phyloP scores from a whole-genome alignment of 768 basidiomycete species.

The Boletellus ananas region DNA sequence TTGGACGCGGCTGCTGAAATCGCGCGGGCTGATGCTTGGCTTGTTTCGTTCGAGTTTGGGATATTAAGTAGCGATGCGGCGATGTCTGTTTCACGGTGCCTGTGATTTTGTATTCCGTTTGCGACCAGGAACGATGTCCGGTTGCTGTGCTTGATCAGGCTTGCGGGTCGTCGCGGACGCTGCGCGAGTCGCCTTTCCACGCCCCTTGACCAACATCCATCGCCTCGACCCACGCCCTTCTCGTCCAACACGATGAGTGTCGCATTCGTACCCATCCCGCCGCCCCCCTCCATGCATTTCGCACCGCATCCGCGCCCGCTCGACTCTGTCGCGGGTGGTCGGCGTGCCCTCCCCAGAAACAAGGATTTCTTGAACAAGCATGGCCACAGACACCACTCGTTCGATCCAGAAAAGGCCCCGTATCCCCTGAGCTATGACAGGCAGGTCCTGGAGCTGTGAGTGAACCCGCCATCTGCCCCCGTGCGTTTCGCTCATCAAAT shows the following conservation, averaged over 20 bases:
- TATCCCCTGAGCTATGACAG: conserved; percentile 74
- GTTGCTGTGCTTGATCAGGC: conserved; percentile 3
- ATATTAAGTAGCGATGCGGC: conserved; percentile 12
- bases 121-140: conserved; percentile 1
- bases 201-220: conserved; percentile 1
- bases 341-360: conserved; percentile 31
- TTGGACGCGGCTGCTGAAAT: conserved; percentile 40
- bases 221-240: conserved; percentile 9
- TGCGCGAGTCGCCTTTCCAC: conserved; percentile 11
- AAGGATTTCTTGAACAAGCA: conserved; percentile 61
- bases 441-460: conserved; percentile 65
- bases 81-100: conserved; percentile 13
- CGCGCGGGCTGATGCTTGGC: conserved; percentile 28
- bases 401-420: conserved; percentile 72
- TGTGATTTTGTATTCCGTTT: neutral
- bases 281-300: conserved; percentile 24
- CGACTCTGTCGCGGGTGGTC: conserved; percentile 23
- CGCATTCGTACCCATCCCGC: conserved; percentile 9
- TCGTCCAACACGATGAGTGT: conserved; percentile 4
- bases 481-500: conserved; percentile 4
- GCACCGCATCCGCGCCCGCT: conserved; percentile 14
- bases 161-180: neutral
- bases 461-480: conserved; percentile 2
- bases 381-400: conserved; percentile 63
- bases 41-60: conserved; percentile 28